Base-by-base conservation (phyloP, 177 flowering plant species). In the Tripterygium wilfordii region DNA sequence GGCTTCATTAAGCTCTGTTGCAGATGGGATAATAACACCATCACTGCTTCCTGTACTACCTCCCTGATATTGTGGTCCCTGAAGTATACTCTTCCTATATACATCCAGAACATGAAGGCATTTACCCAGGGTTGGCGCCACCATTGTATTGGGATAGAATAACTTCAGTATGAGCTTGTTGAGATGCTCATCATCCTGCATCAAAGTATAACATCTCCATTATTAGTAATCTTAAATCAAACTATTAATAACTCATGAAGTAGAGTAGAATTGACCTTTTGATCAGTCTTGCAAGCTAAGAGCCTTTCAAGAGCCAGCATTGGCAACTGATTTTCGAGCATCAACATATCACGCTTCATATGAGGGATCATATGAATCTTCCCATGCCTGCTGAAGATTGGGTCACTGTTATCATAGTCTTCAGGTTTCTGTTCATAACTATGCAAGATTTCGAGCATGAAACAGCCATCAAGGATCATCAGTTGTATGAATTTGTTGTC, bases 251-350 rank as follows among this genome's bases (percentile, higher is more conserved):
- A n/a, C n/a, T n/a, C n/a, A n/a, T n/a, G n/a, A n/a, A n/a, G n/a
- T n/a, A n/a, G n/a, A n/a, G n/a, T n/a, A 10, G 7, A 27, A 33
- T 54, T 61, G 42, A 50, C 18, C 28, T 35, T 29, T 23, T 30
- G 40, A 10, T 54, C 56, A 22, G n/a, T 33, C 40, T 66, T 69
- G n/a, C 68, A 60, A 10, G 59, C n/a, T 13, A 71, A 16, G 20
- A 82, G 55, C 42, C 21, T 63, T n/a, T 71, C 42, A 7, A 79
- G 71, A 27, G 71, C 63, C 13, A 57, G 57, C 62, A 78, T 55
- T 1, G 88, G 83, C 29, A 76, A 45, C 38, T 83, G 86, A 48
- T 77, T 78, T 56, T 81, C 78, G 2, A 81, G 62, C 78, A 78
- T 69, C 49, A 78, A 36, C 82, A 81, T 71, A 45, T 78, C 84